Percentiles rank a stretch among this genome's conserved stretches.
Evolutionary conservation across 441 rosid species (phyloP).

Genomic region (Bruguiera hainesii): DNA sequence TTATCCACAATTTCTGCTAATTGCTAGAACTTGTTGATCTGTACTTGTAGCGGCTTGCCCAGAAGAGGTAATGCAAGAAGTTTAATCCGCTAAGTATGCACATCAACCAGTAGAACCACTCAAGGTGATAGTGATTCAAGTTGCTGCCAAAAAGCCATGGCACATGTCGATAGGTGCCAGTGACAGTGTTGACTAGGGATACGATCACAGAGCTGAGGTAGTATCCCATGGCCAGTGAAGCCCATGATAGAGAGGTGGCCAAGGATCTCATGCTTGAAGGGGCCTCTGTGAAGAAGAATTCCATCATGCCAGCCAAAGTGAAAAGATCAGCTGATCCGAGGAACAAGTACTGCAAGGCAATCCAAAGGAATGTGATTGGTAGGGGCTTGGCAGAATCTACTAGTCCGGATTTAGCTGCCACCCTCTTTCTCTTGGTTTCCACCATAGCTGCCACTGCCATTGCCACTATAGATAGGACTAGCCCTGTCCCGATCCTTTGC

Average conservation of each 20-base stretch:
- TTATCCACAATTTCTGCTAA: background rate
- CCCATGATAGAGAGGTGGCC: constrained; percentile 86
- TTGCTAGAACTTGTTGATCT: constrained; percentile 20
- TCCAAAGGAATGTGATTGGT: constrained; percentile 81
- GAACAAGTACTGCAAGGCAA: constrained; percentile 73
- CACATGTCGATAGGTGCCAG: constrained; percentile 32
- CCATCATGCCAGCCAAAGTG: constrained; percentile 87
- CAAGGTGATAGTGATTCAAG: constrained; percentile 73
- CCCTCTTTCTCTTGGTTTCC: constrained; percentile 61
- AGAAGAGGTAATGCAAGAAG: constrained; percentile 70
- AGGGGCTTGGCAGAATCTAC: constrained; percentile 42
- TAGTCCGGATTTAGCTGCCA: constrained; percentile 35
- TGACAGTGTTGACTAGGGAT: constrained; percentile 46
- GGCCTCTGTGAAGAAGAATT: constrained; percentile 82
- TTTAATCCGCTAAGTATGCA: constrained; percentile 62
- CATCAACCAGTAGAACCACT: constrained; percentile 79
- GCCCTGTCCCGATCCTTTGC: constrained; percentile 75
- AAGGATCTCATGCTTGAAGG: constrained; percentile 76
- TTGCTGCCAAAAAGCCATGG: constrained; percentile 77
- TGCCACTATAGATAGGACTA: constrained; percentile 57
- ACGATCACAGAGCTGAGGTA: constrained; percentile 76
- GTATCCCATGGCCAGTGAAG: constrained; percentile 85
- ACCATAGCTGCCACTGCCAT: constrained; percentile 79
- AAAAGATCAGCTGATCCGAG: constrained; percentile 91
- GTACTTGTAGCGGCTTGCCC: constrained; percentile 72